Evolutionary conservation across 2,329 filamentous ascomycete species (phyloP), one percentile per base, ranked within the genome.

Genomic region (Colletotrichum liriopes): DNA sequence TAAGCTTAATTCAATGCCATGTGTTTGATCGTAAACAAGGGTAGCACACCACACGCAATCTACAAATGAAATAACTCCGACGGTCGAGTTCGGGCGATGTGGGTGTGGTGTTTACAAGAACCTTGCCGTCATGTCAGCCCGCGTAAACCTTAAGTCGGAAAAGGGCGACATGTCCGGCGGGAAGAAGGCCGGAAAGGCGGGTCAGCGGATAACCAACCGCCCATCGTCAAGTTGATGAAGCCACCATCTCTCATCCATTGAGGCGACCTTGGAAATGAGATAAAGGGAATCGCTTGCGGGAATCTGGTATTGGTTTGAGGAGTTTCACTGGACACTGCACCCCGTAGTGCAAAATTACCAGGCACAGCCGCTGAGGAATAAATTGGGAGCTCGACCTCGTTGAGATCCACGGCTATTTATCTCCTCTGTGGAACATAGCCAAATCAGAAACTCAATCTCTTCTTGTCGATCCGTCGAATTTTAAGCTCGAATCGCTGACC

Each of bases 111-210:
- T 32, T n/a, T 16, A 23, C 29, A 43, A 35, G 26, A 35, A 52
- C 35, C 47, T 35, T 52, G 29, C 29, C 26, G 32, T 23, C 43
- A 26, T 18, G 41, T 32, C 41, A n/a, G 56, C 23, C 23, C 26
- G 56, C 47, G 20, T 26, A 45, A 60, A 12, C 56, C 39, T 45
- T 47, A 41, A 29, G 14, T 39, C 35, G 43, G 43, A 51, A 62
- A 62, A 49, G 23, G 59, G n/a, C 29, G n/a, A 11, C 6, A 23
- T 35, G 32, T 18, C 45, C 20, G 7, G 23, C 45, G 60, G 43
- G 12, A 6, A 39, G 45, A 39, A 62, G 20, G 5, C 18, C 58
- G 59, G 45, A 39, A 51, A 62, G 39, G 35, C 45, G 45, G 47
- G 47, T 63, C 35, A 12, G 16, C 60, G 60, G 45, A 37, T 26